These are phyloP conservation scores for Didymella lethalis DNA, from an alignment of 2,329 filamentous ascomycete species.

Conservation along the genomic window DNA sequence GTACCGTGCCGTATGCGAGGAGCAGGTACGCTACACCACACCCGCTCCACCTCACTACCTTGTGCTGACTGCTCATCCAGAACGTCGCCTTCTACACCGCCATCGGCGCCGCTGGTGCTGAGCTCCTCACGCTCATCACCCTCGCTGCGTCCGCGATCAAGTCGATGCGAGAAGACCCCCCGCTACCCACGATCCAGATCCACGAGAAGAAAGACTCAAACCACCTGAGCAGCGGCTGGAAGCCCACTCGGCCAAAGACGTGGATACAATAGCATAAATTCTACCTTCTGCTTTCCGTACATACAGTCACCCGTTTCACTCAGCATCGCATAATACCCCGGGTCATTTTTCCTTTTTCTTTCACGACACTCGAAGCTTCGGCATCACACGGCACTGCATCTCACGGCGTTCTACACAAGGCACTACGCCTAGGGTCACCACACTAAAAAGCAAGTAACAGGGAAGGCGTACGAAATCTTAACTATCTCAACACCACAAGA, in stretches of 20 bases:
- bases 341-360: neutral
- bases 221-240: slow-evolving; percentile 15
- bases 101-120: slow-evolving; percentile 43
- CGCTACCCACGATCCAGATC: slow-evolving; percentile 35
- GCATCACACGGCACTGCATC: slow-evolving; percentile 5
- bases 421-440: neutral
- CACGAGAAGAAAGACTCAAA: slow-evolving; percentile 39
- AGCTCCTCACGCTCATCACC: slow-evolving; percentile 43
- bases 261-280: slow-evolving; percentile 19
- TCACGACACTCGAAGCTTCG: neutral
- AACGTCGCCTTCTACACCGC: slow-evolving; percentile 49
- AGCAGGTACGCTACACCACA: slow-evolving; percentile 40
- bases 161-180: slow-evolving; percentile 36
- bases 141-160: slow-evolving; percentile 43
- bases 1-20: slow-evolving; percentile 49
- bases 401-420: slow-evolving; percentile 1
- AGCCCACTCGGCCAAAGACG: slow-evolving; percentile 14
- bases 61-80: slow-evolving; percentile 32
- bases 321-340: slow-evolving; percentile 13
- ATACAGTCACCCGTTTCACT: neutral
- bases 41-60: neutral
- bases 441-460: neutral
- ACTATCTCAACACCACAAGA: neutral
- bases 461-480: neutral
- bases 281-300: neutral